These are phyloP conservation scores for Pyrus hybrid DNA, from an alignment of 331 rosid species.

Conservation along the genomic window DNA sequence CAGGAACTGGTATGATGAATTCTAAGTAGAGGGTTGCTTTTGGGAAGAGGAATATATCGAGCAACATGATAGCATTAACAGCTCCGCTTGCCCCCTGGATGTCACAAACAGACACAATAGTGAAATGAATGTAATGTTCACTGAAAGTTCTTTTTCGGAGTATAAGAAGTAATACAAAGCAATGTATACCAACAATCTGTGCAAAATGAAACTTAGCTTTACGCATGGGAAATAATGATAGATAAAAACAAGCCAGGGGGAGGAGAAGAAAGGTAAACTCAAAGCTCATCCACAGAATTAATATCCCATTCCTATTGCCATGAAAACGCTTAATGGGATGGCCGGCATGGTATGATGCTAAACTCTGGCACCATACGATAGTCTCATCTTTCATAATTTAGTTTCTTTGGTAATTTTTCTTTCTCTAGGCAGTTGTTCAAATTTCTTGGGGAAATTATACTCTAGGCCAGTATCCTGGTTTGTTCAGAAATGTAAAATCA, in stretches of 20 bases:
- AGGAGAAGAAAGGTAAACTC: neutral
- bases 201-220: neutral
- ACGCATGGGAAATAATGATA: neutral
- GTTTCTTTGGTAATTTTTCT: neutral
- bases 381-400: neutral
- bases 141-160: neutral
- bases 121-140: slow-evolving; percentile 15
- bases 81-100: slow-evolving; percentile 94
- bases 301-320: neutral
- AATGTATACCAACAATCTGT: neutral
- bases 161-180: neutral
- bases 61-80: slow-evolving; percentile 75
- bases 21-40: slow-evolving; percentile 50
- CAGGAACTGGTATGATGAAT: slow-evolving; percentile 79
- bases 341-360: neutral
- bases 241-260: neutral
- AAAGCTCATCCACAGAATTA: neutral
- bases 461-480: neutral
- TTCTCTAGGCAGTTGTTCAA: neutral
- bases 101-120: slow-evolving; percentile 17
- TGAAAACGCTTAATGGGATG: neutral
- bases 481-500: neutral
- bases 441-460: slow-evolving; percentile 11
- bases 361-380: neutral
- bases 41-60: slow-evolving; percentile 78